Conservation (phyloP, 2,329 filamentous ascomycete species). For the Botrytis byssoidea region DNA sequence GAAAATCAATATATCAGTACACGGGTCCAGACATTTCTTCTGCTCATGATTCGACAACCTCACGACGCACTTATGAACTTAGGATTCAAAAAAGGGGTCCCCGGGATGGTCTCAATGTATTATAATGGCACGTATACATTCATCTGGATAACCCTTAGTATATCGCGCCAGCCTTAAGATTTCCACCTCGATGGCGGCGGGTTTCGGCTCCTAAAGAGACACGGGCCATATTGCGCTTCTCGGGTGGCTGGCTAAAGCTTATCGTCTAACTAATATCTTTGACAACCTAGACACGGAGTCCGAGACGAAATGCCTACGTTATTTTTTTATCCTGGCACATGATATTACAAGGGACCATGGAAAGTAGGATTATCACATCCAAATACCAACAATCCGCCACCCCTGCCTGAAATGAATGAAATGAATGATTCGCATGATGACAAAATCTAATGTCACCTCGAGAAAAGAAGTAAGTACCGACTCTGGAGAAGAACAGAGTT, state of each 20-base stretch:
- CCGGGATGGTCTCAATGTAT: not conserved
- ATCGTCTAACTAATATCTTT: slow-evolving; percentile 4
- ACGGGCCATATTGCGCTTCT: slow-evolving; percentile 23
- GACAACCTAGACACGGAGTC: slow-evolving; percentile 23
- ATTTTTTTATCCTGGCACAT: not conserved
- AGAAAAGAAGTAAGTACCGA: not conserved
- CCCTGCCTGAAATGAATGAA: not conserved
- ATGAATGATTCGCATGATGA: slow-evolving; percentile 3
- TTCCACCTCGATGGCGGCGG: slow-evolving; percentile 8
- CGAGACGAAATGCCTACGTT: slow-evolving; percentile 33
- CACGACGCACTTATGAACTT: slow-evolving; percentile 2
- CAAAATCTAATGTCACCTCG: not conserved
- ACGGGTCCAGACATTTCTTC: not conserved
- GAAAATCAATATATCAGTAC: slow-evolving; percentile 8
- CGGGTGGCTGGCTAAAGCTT: slow-evolving; percentile 19
- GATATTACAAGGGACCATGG: not conserved
- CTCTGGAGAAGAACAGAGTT: not conserved
- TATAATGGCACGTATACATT: not conserved
- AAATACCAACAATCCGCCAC: not conserved
- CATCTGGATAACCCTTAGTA: not conserved
- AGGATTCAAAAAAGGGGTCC: not conserved
- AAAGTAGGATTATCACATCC: not conserved
- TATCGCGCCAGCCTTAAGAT: slow-evolving; percentile 5
- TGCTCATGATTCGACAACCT: slow-evolving; percentile 3
- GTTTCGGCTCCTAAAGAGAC: slow-evolving; percentile 7